Evolutionary conservation across 148 eudicot species (phyloP).

Genomic region (Persicaria tinctoria): DNA sequence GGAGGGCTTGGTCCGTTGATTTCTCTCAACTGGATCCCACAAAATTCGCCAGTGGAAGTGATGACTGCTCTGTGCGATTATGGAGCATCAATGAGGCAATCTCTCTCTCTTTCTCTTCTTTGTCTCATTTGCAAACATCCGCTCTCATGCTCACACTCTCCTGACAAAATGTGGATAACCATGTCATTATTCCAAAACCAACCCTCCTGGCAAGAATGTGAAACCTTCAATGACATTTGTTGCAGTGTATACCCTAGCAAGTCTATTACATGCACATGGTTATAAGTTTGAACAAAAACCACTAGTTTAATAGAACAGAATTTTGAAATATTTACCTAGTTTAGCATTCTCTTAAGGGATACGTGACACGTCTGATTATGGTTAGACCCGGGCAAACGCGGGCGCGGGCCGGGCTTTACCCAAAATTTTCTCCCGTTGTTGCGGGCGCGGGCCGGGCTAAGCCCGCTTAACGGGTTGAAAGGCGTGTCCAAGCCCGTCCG

Average conservation of each 20-base stretch:
- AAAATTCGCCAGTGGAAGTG: conserved; percentile 83
- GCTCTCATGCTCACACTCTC: not conserved
- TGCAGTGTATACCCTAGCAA: not conserved
- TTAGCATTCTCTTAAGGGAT: not conserved
- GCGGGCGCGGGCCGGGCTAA: no score
- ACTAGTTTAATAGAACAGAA: not conserved
- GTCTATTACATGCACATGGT: not conserved
- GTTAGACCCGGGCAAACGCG: no score
- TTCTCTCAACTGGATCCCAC: conserved; percentile 76
- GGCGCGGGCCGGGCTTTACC: no score
- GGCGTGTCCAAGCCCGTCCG: no score
- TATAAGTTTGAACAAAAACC: not conserved
- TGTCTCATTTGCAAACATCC: not conserved
- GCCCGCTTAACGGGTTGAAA: no score
- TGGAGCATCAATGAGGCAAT: conserved; percentile 86
- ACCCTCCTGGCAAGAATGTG: not conserved
- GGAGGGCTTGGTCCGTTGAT: conserved; percentile 96
- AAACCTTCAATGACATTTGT: not conserved
- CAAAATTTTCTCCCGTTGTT: no score
- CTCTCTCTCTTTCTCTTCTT: conserved; percentile 11
- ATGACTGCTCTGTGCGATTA: conserved; percentile 68
- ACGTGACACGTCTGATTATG: no score
- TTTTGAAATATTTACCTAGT: not conserved
- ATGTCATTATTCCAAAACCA: not conserved
- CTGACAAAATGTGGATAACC: not conserved